Percentiles rank a stretch among this genome's conserved stretches.
These are phyloP conservation scores for Pythium aquatile DNA, from an alignment of 352 stramenopile genomes.

Conservation along the genomic window DNA sequence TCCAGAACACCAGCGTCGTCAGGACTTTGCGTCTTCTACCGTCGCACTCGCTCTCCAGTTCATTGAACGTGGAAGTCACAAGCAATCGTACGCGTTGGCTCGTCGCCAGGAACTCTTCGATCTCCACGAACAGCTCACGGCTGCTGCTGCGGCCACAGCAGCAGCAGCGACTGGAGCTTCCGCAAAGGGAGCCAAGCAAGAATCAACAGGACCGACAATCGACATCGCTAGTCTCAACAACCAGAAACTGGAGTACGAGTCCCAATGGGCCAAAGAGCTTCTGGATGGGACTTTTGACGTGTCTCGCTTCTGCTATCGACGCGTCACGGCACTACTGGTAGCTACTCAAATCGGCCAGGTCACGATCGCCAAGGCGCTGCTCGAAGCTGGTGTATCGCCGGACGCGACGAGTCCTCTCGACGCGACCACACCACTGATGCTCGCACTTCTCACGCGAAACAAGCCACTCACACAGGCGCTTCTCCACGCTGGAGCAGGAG, in stretches of 20 bases:
- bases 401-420: constrained; percentile 30
- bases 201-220: constrained; percentile 2
- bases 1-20: constrained; percentile 12
- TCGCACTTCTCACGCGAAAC: constrained; percentile 48
- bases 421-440: constrained; percentile 55
- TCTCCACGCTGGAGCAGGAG: constrained; percentile 31
- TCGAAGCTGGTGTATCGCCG: constrained; percentile 40
- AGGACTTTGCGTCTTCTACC: constrained; percentile 24
- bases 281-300: constrained; percentile 43
- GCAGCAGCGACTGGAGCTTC: neutral
- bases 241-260: constrained; percentile 30
- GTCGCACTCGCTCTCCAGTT: constrained; percentile 33
- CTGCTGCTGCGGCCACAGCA: constrained; percentile 1
- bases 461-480: constrained; percentile 24
- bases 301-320: constrained; percentile 46
- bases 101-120: constrained; percentile 17
- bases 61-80: constrained; percentile 26
- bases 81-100: constrained; percentile 11
- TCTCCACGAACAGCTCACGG: constrained; percentile 19
- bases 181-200: constrained; percentile 11
- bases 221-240: constrained; percentile 16
- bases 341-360: constrained; percentile 44
- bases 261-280: constrained; percentile 42
- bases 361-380: constrained; percentile 32
- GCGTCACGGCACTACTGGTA: constrained; percentile 52